Evolutionary conservation across 441 rosid species (phyloP).

Genomic region (Corymbia citriodora): DNA sequence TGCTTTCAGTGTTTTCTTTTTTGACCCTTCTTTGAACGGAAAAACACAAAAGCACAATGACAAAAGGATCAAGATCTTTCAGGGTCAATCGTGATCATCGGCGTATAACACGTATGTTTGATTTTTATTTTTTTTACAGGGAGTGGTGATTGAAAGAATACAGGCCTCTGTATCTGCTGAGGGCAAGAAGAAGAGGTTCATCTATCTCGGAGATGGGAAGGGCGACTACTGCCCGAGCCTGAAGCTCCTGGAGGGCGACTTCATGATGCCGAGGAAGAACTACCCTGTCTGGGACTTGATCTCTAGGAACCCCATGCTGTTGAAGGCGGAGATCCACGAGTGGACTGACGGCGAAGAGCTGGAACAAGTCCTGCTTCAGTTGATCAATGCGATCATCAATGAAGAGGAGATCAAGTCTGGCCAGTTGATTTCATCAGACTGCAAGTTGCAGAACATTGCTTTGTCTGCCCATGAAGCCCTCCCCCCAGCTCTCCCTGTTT

Average conservation of each 20-base stretch:
- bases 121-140: conserved; percentile 17
- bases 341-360: conserved; percentile 74
- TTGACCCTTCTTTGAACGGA: background rate
- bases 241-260: conserved; percentile 51
- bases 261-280: conserved; percentile 81
- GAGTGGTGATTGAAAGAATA: conserved; percentile 53
- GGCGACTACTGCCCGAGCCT: conserved; percentile 82
- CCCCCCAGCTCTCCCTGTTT: conserved; percentile 36
- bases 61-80: background rate
- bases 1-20: too few relatives aligned
- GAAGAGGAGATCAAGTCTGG: conserved; percentile 8
- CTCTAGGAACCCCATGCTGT: conserved; percentile 35
- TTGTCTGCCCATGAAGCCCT: conserved; percentile 31
- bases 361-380: conserved; percentile 33
- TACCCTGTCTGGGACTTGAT: conserved; percentile 83
- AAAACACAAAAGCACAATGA: background rate
- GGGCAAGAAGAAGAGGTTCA: conserved; percentile 36
- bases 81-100: background rate
- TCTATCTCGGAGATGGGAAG: conserved; percentile 77
- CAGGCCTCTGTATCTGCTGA: conserved; percentile 28
- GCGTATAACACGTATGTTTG: background rate
- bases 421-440: conserved; percentile 28
- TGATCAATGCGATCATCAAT: conserved; percentile 12
- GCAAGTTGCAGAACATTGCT: conserved; percentile 50
- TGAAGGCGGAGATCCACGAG: conserved; percentile 59